Base-by-base conservation (phyloP, 2,329 filamentous ascomycete species). In the Exophiala spinifera region DNA sequence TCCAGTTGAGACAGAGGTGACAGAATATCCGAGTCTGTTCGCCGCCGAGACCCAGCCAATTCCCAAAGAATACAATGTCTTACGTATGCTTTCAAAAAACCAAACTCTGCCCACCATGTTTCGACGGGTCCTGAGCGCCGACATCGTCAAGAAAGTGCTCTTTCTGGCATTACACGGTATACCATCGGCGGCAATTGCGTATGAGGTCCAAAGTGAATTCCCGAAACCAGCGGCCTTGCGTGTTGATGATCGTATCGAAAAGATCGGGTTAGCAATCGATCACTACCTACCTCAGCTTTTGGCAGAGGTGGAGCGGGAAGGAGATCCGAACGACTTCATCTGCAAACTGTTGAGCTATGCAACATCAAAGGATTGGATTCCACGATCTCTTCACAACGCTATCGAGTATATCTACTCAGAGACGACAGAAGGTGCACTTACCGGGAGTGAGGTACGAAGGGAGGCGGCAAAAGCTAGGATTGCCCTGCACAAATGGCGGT, bases 81-180 rank as follows among this genome's bases (percentile, higher is more conserved):
- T 42, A 11, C 15, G 17, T 15, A 39, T 39, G 4, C 11, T 39
- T 13, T 3, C 17, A 13, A 42, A 42, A n/a, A 6, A 20, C 13
- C 17, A 19, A 20, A 8, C 11, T 7, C 15, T 19, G 11, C 39
- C 39, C 3, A 17, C 11, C 5, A 20, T 2, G 4, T 11, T 44
- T 20, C 49, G 19, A 20, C 23, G 49, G 10, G 33, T 56, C 7
- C 44, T 56, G 8, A 33, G n/a, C 8, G 43, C 40, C 15, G 21
- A 53, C 13, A 46, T 50, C 11, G 33, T 50, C 28, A 44, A 51
- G 25, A 51, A 40, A 20, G 45, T 55, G 13, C 46, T 58, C 15
- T 58, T 49, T 44, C 47, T 58, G 8, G 56, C 56, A 11, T 39
- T 55, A 5, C 56, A 52, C 19, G 45, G 48, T 23, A 21, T 55